Base-by-base conservation (phyloP, 352 stramenopile species). In the Pythium periplocum region DNA sequence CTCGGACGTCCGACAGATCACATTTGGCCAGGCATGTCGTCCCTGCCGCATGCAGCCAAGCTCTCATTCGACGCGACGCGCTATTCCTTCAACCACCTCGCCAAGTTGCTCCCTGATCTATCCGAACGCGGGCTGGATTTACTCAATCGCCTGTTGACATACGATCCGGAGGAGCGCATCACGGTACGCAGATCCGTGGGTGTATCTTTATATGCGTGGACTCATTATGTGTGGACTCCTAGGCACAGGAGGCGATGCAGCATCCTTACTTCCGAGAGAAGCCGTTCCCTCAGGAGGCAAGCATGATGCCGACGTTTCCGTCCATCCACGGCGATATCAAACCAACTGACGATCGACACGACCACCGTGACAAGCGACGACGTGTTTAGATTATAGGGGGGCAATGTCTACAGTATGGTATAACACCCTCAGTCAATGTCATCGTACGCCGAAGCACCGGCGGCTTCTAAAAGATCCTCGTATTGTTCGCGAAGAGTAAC, bases 241-340 rank as follows among this genome's bases (percentile, higher is more conserved):
- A 86, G 72, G 78, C 75, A 30, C 56, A 52, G 10, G 67, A 83
- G 4, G 75, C 78, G 9, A 55, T 88, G 5, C 44, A 57, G 2
- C 78, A 88, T 33, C 62, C 70, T 42, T 88, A 83, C 61, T 88
- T 88, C 53, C 70, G 71, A 5, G 75, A 86, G 47, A 80, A 78
- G 41, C 73, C 75, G 30, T 81, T 84, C 48, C 75, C 75, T 9
- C 73, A 86, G 30, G 75, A 83, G 33, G 48, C 68, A 5, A 60
- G 55, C 31, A 83, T 86, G 73, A 86, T 84, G 75, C 73, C 75
- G 11, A 84, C 73, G 43, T 86, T 86, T 42, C 73, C 75, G 10
- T 86, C 75, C 6, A 60, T 74, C 11, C 75, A 86, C 55, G 57
- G 52, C 4, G 70, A 79, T 26, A 73, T 78, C 52, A 73, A 68